Percentiles rank a stretch among this genome's conserved stretches.
These are phyloP conservation scores for Dryadomyces sulphureus DNA, from an alignment of 2,329 filamentous ascomycete genomes.

Conservation along the genomic window DNA sequence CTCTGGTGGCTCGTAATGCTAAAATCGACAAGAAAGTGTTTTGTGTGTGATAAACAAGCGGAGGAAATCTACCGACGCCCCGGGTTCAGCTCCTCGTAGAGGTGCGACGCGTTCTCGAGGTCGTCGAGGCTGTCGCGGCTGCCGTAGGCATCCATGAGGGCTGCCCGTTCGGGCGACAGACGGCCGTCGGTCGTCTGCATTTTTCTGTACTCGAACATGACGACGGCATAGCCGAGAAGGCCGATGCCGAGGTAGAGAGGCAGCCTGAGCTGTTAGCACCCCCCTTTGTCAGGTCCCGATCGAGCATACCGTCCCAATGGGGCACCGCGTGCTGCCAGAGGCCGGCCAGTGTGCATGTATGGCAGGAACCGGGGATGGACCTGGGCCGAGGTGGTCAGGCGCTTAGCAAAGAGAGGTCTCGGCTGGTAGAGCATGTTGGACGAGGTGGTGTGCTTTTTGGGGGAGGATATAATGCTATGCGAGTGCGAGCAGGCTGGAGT, in stretches of 20 bases:
- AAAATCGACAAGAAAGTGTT: neutral
- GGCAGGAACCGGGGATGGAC: conserved; percentile 18
- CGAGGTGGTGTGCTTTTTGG: no score
- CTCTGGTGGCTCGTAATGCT: no score
- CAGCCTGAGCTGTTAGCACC: no score
- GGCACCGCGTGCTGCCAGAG: conserved; percentile 1
- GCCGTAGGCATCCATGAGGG: conserved; percentile 17
- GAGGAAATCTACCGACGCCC: neutral
- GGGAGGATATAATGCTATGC: no score
- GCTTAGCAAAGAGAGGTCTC: conserved; percentile 1
- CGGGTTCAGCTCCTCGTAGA: conserved; percentile 13
- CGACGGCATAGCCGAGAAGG: conserved; percentile 6
- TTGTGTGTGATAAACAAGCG: neutral
- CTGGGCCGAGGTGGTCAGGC: conserved; percentile 13
- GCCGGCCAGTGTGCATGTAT: conserved; percentile 14
- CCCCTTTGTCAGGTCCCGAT: neutral
- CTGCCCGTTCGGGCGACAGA: conserved; percentile 3
- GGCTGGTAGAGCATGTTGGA: conserved; percentile 2
- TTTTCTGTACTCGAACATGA: conserved; percentile 1
- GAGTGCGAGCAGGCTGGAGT: no score
- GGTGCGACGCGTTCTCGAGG: conserved; percentile 16
- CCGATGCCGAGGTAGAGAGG: conserved; percentile 4
- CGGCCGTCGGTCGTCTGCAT: neutral
- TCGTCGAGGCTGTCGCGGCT: conserved; percentile 16
- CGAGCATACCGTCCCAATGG: conserved; percentile 3